Evolutionary conservation across 345 rosid genomes (phyloP).

Genomic region (Arabis alpina): DNA sequence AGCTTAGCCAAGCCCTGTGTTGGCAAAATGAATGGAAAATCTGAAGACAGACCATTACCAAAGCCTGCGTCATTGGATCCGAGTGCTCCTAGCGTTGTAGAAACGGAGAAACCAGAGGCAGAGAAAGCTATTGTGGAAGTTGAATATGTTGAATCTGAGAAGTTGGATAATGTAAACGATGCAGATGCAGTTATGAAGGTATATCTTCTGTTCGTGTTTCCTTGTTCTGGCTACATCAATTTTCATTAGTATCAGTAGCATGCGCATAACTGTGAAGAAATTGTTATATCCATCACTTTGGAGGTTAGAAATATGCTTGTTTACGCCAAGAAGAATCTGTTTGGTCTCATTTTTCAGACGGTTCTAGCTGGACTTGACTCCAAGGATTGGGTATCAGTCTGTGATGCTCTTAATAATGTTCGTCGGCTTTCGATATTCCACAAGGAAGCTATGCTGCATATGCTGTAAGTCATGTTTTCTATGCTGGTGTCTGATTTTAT

Average conservation of each 20-base stretch:
- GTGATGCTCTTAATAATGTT: slow-evolving; percentile 81
- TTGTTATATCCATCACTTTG: too few relatives aligned
- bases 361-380: slow-evolving; percentile 79
- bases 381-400: slow-evolving; percentile 81
- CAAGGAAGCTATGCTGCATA: slow-evolving; percentile 62
- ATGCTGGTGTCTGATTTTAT: neutral
- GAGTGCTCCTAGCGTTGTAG: slow-evolving; percentile 50
- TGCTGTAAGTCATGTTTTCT: slow-evolving; percentile 65
- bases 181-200: slow-evolving; percentile 72
- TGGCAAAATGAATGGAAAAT: slow-evolving; percentile 57
- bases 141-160: slow-evolving; percentile 80
- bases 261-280: too few relatives aligned
- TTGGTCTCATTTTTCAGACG: slow-evolving; percentile 46
- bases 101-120: slow-evolving; percentile 46
- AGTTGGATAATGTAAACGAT: slow-evolving; percentile 74
- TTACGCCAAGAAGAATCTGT: slow-evolving; percentile 19
- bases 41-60: slow-evolving; percentile 53
- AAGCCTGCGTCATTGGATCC: slow-evolving; percentile 45
- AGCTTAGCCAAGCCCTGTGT: slow-evolving; percentile 54
- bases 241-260: too few relatives aligned
- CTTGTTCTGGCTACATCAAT: neutral
- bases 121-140: slow-evolving; percentile 65
- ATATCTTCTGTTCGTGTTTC: slow-evolving; percentile 19
- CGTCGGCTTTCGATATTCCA: slow-evolving; percentile 81
- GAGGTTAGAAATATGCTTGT: too few relatives aligned